These are phyloP conservation scores for Conticribra weissflogii DNA, from an alignment of 108 stramenopile genomes.

Conservation along the genomic window DNA sequence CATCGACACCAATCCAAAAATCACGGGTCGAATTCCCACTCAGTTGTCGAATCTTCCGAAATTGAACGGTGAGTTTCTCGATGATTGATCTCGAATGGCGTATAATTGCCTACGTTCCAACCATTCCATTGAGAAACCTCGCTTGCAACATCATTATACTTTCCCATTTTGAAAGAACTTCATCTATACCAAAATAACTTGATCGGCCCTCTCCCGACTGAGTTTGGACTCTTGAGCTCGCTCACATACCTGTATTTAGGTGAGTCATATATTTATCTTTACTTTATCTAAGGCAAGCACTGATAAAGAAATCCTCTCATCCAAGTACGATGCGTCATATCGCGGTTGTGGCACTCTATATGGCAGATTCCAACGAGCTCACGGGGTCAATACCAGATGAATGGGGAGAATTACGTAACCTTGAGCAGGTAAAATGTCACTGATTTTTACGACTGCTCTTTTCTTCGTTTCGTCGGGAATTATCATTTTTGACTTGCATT, in stretches of 20 bases:
- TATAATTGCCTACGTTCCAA: too few relatives aligned
- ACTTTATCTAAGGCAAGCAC: too few relatives aligned
- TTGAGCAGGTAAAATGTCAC: conserved; percentile 25
- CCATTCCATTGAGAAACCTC: too few relatives aligned
- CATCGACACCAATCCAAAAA: conserved; percentile 36
- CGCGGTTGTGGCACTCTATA: background rate
- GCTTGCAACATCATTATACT: too few relatives aligned
- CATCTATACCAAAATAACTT: conserved; percentile 51
- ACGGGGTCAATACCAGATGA: conserved; percentile 51
- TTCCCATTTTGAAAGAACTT: conserved; percentile 14
- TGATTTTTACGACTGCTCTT: too few relatives aligned
- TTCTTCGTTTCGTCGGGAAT: too few relatives aligned
- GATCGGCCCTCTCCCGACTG: conserved; percentile 69
- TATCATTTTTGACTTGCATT: background rate
- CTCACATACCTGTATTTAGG: conserved; percentile 42
- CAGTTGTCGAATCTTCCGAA: conserved; percentile 50
- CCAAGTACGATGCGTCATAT: background rate
- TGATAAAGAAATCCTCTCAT: too few relatives aligned
- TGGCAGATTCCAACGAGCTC: conserved; percentile 33
- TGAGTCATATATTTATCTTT: conserved; percentile 1
- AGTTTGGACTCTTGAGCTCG: conserved; percentile 51
- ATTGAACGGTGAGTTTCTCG: conserved; percentile 29
- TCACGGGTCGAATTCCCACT: conserved; percentile 66
- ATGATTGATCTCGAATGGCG: too few relatives aligned
- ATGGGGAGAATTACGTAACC: conserved; percentile 42